A percentile compares a stretch with the other conserved stretches of the same genome.
Conservation (phyloP, 2,329 filamentous ascomycete species). For the Verruconis gallopava region DNA sequence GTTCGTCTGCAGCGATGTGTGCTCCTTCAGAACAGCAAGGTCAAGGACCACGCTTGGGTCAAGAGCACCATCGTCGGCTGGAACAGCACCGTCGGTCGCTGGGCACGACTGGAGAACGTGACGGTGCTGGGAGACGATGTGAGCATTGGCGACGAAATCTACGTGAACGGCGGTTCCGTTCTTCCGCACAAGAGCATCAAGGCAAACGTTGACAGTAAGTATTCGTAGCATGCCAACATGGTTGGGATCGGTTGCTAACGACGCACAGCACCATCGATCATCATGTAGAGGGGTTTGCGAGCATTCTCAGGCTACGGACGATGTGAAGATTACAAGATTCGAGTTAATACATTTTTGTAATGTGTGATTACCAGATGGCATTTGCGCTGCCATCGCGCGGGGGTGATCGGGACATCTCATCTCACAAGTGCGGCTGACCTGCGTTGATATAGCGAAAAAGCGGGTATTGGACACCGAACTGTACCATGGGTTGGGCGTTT, state of each 20-base stretch:
- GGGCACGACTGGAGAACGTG: constrained; percentile 94
- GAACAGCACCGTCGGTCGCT: constrained; percentile 92
- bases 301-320: constrained; percentile 17
- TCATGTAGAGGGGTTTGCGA: constrained; percentile 31
- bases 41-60: constrained; percentile 98
- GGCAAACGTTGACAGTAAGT: constrained; percentile 67
- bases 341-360: too few species aligned
- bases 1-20: constrained; percentile 90
- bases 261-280: constrained; percentile 29
- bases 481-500: too few species aligned
- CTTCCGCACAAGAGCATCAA: constrained; percentile 99
- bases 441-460: too few species aligned
- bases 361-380: too few species aligned
- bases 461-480: too few species aligned
- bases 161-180: constrained; percentile 93
- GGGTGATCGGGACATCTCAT: too few species aligned
- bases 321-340: too few species aligned
- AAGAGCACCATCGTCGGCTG: constrained; percentile 98
- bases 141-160: constrained; percentile 93
- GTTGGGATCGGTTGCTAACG: too few species aligned
- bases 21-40: constrained; percentile 74
- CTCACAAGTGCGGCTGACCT: too few species aligned
- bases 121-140: constrained; percentile 97
- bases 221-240: too few species aligned
- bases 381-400: too few species aligned